Percentiles rank a stretch among this genome's conserved stretches.
phyloP scores from a whole-genome alignment of 305 asterid genomes.

The Lippia alba region DNA sequence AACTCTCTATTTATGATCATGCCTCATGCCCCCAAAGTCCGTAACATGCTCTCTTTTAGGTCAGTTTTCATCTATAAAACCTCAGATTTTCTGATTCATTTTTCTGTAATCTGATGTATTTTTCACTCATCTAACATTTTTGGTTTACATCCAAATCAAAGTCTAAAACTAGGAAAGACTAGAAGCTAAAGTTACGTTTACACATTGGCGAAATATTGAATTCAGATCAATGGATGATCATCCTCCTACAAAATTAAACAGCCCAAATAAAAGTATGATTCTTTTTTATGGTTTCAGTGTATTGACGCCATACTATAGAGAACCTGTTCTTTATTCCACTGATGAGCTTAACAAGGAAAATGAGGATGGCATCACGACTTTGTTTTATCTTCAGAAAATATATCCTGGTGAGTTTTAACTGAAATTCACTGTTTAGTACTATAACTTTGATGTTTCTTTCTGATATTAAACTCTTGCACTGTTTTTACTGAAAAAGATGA shows the following conservation, averaged over 20 bases:
- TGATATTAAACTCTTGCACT: slow-evolving; percentile 34
- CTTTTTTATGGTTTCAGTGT: slow-evolving; percentile 59
- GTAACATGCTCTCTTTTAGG: slow-evolving; percentile 98
- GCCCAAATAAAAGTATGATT: neutral
- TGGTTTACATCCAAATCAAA: slow-evolving; percentile 9
- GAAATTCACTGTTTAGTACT: slow-evolving; percentile 27
- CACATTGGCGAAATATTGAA: neutral
- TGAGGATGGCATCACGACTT: slow-evolving; percentile 91
- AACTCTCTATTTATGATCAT: slow-evolving; percentile 96
- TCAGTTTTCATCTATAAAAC: slow-evolving; percentile 48
- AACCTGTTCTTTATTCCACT: slow-evolving; percentile 93
- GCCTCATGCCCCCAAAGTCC: slow-evolving; percentile 97
- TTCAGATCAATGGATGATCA: slow-evolving; percentile 7
- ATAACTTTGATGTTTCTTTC: slow-evolving; percentile 24
- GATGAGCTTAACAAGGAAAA: slow-evolving; percentile 88
- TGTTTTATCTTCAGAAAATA: slow-evolving; percentile 92
- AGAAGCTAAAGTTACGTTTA: neutral
- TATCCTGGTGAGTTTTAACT: slow-evolving; percentile 76
- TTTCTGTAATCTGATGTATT: slow-evolving; percentile 21
- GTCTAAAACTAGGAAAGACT: slow-evolving; percentile 2
- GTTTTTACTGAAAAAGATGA: slow-evolving; percentile 54
- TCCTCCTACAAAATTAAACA: neutral
- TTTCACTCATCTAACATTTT: slow-evolving; percentile 20
- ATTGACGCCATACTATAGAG: slow-evolving; percentile 92
- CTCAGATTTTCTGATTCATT: slow-evolving; percentile 29